Conservation (phyloP, 176 grass and related monocot genomes). For the Aegilops longissima region DNA sequence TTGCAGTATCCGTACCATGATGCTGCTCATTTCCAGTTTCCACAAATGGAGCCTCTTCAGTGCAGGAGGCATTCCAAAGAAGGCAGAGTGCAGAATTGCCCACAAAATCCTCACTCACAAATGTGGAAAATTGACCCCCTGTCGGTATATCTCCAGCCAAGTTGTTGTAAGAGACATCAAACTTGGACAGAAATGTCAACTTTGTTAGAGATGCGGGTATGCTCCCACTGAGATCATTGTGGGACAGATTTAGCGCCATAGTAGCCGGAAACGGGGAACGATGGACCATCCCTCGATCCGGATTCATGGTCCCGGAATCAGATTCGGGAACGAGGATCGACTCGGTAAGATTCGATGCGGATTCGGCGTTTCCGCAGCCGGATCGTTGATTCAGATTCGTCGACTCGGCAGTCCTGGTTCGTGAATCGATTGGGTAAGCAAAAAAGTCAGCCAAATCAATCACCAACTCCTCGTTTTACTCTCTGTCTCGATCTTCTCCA, state of each 20-base stretch:
- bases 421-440: no score
- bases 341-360: no score
- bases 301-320: no score
- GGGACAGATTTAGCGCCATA: conserved; percentile 56
- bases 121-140: conserved; percentile 81
- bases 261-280: no score
- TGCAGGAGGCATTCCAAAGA: background rate
- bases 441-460: no score
- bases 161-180: conserved; percentile 61
- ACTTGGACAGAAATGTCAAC: conserved; percentile 79
- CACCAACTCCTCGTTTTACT: no score
- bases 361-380: no score
- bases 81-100: conserved; percentile 36
- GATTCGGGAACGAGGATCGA: no score
- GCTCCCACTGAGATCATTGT: conserved; percentile 54
- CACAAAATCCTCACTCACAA: conserved; percentile 11
- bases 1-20: background rate
- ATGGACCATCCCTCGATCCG: no score
- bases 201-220: conserved; percentile 70
- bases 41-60: background rate
- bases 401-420: no score
- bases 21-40: background rate
- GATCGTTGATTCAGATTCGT: no score
- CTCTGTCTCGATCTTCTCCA: no score
- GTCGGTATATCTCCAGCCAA: conserved; percentile 60